Conservation (phyloP, 2,329 filamentous ascomycete species). For the Penicillium sp. region DNA sequence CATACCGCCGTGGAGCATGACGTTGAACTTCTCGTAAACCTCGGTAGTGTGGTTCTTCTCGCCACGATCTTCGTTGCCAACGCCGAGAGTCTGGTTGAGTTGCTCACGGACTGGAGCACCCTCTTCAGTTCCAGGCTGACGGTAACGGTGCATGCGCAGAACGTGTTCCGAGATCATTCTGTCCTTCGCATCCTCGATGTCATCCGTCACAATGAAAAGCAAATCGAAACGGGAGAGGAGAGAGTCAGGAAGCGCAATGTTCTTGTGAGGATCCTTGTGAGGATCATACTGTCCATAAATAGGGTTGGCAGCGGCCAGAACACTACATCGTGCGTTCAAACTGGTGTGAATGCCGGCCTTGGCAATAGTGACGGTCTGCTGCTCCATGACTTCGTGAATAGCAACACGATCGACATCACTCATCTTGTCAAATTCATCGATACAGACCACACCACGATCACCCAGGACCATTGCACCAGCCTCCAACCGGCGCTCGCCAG, state of each 20-base stretch:
- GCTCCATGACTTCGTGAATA: slow-evolving; percentile 99
- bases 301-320: slow-evolving; percentile 94
- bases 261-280: slow-evolving; percentile 98
- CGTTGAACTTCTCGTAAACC: slow-evolving; percentile 94
- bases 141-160: slow-evolving; percentile 94
- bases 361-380: slow-evolving; percentile 98
- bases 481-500: slow-evolving; percentile 89
- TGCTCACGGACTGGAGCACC: slow-evolving; percentile 93
- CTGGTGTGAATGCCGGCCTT: slow-evolving; percentile 99
- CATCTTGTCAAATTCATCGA: slow-evolving; percentile 99
- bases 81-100: slow-evolving; percentile 78
- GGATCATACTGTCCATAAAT: slow-evolving; percentile 98
- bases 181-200: slow-evolving; percentile 93
- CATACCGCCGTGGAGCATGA: slow-evolving; percentile 93
- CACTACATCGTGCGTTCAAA: slow-evolving; percentile 93
- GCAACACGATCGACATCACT: slow-evolving; percentile 96
- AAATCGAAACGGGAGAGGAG: slow-evolving; percentile 98
- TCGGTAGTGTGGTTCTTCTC: slow-evolving; percentile 76
- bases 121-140: slow-evolving; percentile 89
- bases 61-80: slow-evolving; percentile 79
- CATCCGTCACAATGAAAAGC: slow-evolving; percentile 95
- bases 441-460: slow-evolving; percentile 96
- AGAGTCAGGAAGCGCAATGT: slow-evolving; percentile 95
- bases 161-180: slow-evolving; percentile 94
- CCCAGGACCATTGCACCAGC: slow-evolving; percentile 98